These are phyloP conservation scores for Castanea sativa DNA, from an alignment of 306 rosid species.

Conservation along the genomic window DNA sequence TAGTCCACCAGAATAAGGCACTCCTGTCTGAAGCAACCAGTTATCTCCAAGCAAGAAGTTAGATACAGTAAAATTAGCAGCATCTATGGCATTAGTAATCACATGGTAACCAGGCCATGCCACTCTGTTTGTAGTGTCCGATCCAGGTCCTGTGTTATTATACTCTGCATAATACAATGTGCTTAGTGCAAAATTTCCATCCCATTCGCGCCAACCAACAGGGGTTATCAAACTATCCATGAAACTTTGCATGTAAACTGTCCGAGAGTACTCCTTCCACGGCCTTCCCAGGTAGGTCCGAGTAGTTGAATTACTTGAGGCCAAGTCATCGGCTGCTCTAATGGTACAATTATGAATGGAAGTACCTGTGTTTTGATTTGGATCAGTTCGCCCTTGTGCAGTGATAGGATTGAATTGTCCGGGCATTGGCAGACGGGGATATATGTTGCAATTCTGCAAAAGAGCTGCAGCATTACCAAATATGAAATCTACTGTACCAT, in stretches of 20 bases:
- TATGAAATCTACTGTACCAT: not conserved
- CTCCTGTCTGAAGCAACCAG: not conserved
- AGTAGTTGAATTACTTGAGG: not conserved
- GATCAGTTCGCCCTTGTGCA: conserved; percentile 1
- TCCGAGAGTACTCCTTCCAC: not conserved
- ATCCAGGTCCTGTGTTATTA: not conserved
- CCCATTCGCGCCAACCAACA: not conserved
- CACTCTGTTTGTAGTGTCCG: not conserved
- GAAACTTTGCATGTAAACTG: not conserved
- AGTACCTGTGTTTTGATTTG: not conserved
- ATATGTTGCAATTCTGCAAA: not conserved
- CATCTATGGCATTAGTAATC: not conserved
- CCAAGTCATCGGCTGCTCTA: conserved; percentile 1
- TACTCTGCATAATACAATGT: conserved; percentile 1
- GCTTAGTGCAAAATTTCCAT: not conserved
- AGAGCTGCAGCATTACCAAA: not conserved
- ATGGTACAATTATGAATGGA: not conserved
- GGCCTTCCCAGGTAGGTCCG: not conserved
- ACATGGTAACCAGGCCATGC: not conserved
- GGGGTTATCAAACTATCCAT: not conserved
- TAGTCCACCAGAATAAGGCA: not conserved
- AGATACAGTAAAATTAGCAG: not conserved
- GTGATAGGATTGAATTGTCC: not conserved
- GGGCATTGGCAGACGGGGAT: not conserved
- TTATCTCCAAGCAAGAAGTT: not conserved